Conservation (phyloP, 306 rosid species). For the Lupinus albus region DNA sequence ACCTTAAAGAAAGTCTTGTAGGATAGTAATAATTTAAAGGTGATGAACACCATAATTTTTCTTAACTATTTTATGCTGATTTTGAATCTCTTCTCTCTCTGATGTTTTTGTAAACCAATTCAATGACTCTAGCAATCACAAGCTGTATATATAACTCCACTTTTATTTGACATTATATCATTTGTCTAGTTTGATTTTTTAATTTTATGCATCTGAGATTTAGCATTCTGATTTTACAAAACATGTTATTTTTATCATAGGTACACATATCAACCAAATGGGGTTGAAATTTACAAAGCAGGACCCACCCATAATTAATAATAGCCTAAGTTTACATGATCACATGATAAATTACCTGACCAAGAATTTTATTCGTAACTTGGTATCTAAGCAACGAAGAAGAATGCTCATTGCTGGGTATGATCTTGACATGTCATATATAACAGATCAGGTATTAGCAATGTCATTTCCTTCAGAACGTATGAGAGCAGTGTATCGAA, state of each 20-base stretch:
- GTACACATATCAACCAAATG: constrained; percentile 57
- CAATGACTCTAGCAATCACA: constrained; percentile 5
- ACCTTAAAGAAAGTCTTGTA: too few species aligned
- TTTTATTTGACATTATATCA: constrained; percentile 12
- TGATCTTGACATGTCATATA: constrained; percentile 98
- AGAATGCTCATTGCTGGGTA: constrained; percentile 92
- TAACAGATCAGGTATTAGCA: constrained; percentile 77
- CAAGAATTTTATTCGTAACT: constrained; percentile 71
- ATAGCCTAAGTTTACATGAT: constrained; percentile 51
- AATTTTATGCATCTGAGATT: constrained; percentile 5
- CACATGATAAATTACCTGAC: constrained; percentile 68
- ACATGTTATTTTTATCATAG: constrained; percentile 35
- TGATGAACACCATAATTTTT: too few species aligned
- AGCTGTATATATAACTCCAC: neutral
- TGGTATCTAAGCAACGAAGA: constrained; percentile 88
- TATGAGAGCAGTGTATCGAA: constrained; percentile 88
- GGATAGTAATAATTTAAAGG: too few species aligned
- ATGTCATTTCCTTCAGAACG: constrained; percentile 96
- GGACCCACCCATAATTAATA: constrained; percentile 48
- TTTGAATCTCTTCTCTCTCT: neutral
- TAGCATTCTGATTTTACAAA: constrained; percentile 26
- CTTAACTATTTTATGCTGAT: neutral
- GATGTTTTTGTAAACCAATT: neutral
- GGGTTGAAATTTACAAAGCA: constrained; percentile 67
- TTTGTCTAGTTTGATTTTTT: neutral